A percentile compares a stretch with the other conserved stretches of the same genome.
Conservation (phyloP, 2,329 filamentous ascomycete species). For the Colletotrichum sp. region DNA sequence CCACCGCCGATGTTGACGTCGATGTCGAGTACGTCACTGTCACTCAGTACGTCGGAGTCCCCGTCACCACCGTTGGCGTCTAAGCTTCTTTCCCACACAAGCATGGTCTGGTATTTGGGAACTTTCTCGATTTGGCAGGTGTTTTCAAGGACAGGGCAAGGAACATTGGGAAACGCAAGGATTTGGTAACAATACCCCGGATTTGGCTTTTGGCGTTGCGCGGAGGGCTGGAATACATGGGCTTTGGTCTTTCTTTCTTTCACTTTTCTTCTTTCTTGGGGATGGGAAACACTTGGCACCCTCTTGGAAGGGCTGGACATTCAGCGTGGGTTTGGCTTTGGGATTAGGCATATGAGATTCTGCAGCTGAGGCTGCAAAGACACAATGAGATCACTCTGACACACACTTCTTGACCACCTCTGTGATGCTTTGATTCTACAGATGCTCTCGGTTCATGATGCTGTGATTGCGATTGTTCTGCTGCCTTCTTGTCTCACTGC, state of each 20-base stretch:
- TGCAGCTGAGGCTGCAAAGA: not conserved
- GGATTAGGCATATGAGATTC: not conserved
- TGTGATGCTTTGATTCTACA: not conserved
- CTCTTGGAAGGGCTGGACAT: not conserved
- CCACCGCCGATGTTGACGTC: not conserved
- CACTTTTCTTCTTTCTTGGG: not conserved
- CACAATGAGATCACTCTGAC: not conserved
- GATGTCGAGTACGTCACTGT: not conserved
- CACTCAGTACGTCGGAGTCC: not conserved
- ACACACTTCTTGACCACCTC: not conserved
- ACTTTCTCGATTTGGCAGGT: not conserved
- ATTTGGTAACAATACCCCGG: not conserved
- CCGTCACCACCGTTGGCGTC: not conserved
- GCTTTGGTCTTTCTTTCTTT: not conserved
- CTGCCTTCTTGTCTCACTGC: accelerated
- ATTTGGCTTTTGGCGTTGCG: not conserved
- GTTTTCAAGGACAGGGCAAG: not conserved
- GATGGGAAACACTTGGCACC: not conserved
- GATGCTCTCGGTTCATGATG: not conserved
- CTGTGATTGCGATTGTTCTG: not conserved
- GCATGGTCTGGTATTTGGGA: not conserved
- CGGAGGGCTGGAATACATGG: not conserved
- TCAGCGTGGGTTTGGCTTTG: not conserved
- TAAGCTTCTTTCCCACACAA: not conserved
- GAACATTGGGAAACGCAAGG: not conserved